phyloP scores from a whole-genome alignment of 352 stramenopile species.

The Pythium brachiatum region DNA sequence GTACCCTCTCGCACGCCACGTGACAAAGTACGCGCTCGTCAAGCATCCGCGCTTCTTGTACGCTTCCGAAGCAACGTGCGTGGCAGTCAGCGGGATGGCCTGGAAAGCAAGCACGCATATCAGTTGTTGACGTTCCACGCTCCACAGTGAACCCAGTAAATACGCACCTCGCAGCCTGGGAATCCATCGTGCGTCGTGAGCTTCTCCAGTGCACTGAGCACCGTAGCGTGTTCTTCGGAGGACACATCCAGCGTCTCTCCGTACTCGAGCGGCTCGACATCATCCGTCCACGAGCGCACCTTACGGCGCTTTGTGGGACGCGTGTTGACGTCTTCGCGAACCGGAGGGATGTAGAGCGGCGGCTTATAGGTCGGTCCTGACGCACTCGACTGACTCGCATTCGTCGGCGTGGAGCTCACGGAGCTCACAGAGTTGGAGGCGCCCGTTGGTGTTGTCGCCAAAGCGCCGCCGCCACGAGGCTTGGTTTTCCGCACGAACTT shows the following conservation, averaged over 20 bases:
- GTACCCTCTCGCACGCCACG: constrained; percentile 78
- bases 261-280: constrained; percentile 61
- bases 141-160: not conserved
- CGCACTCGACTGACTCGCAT: constrained; percentile 1
- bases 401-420: constrained; percentile 26
- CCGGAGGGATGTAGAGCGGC: constrained; percentile 65
- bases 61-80: constrained; percentile 68
- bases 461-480: not conserved
- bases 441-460: constrained; percentile 21
- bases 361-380: constrained; percentile 58
- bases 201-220: constrained; percentile 55
- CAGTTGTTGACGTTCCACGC: not conserved
- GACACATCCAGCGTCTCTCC: constrained; percentile 53
- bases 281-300: constrained; percentile 85
- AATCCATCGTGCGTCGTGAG: constrained; percentile 76
- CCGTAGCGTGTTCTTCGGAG: constrained; percentile 64
- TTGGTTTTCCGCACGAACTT: constrained; percentile 56
- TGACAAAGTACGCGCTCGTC: constrained; percentile 82
- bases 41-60: constrained; percentile 71
- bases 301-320: constrained; percentile 77
- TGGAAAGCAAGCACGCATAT: constrained; percentile 21
- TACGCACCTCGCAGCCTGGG: constrained; percentile 74
- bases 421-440: constrained; percentile 18
- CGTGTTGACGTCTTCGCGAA: constrained; percentile 44
- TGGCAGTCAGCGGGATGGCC: constrained; percentile 85